Percentiles rank a stretch among this genome's conserved stretches.
Conservation (phyloP, 1,284 basidiomycete species). For the Boletus mariae region DNA sequence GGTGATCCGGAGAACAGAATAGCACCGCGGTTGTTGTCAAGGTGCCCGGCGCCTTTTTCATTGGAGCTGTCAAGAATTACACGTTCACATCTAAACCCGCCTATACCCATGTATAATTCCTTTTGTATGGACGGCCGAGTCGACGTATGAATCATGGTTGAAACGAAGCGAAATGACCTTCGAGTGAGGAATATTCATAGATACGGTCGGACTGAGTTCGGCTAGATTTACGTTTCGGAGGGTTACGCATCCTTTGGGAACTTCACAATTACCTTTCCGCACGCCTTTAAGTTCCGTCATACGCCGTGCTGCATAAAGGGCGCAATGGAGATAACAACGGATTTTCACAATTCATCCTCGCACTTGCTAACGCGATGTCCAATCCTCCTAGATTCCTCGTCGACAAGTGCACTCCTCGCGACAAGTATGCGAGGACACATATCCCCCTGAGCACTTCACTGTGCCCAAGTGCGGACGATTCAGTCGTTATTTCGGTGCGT, state of each 20-base stretch:
- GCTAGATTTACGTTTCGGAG: conserved; percentile 27
- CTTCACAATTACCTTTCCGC: conserved; percentile 15
- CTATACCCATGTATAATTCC: conserved; percentile 19
- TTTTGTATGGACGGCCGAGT: conserved; percentile 14
- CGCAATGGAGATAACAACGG: conserved; percentile 4
- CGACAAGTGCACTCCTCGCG: conserved; percentile 34
- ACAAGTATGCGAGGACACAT: conserved; percentile 32
- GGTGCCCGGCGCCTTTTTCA: conserved; percentile 21
- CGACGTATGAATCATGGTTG: conserved; percentile 11
- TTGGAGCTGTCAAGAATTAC: conserved; percentile 9
- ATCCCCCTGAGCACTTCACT: conserved; percentile 27
- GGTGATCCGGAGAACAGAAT: conserved; percentile 6
- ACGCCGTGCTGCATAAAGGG: conserved; percentile 21
- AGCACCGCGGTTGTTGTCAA: conserved; percentile 21
- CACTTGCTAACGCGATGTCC: conserved; percentile 19
- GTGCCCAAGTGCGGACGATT: conserved; percentile 29
- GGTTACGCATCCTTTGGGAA: conserved; percentile 6
- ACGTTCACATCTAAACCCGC: conserved; percentile 27
- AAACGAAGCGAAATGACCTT: conserved; percentile 26
- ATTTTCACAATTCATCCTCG: not conserved
- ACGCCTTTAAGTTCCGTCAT: conserved; percentile 16
- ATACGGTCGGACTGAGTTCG: conserved; percentile 13
- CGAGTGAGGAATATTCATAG: conserved; percentile 1
- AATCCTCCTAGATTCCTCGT: conserved; percentile 29
- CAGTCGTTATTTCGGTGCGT: conserved; percentile 22